Percentiles rank a stretch among this genome's conserved stretches.
Conservation (phyloP, 1,284 basidiomycete genomes). For the Sanghuangporus weigelae region DNA sequence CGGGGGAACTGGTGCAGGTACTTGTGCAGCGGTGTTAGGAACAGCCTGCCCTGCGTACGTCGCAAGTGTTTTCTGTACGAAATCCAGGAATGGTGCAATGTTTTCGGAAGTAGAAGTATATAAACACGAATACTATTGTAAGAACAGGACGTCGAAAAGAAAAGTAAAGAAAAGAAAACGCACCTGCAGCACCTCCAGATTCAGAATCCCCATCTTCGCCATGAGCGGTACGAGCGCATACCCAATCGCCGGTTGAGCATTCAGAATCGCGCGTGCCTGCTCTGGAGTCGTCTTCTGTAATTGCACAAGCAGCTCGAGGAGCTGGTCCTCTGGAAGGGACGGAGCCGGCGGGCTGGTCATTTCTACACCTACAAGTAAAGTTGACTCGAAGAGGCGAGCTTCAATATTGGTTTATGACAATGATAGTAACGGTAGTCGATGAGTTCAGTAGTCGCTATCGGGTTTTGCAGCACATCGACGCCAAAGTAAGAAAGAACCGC, state of each 20-base stretch:
- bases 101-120: background rate
- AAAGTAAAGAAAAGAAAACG: slow-evolving; percentile 7
- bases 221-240: slow-evolving; percentile 71
- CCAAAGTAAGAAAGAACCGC: too few species aligned
- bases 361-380: background rate
- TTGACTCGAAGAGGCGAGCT: background rate
- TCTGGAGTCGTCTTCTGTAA: slow-evolving; percentile 74
- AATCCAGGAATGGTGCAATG: background rate
- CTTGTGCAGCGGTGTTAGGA: background rate
- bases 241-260: slow-evolving; percentile 66
- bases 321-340: slow-evolving; percentile 44
- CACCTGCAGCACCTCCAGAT: slow-evolving; percentile 69
- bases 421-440: too few species aligned
- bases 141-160: background rate
- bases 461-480: too few species aligned
- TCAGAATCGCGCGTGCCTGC: slow-evolving; percentile 61
- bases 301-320: slow-evolving; percentile 61
- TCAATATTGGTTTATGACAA: too few species aligned
- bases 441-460: too few species aligned
- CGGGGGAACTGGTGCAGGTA: background rate
- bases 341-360: background rate
- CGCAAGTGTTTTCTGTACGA: slow-evolving; percentile 1
- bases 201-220: slow-evolving; percentile 68
- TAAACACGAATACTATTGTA: background rate
- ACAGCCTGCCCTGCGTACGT: background rate